A percentile compares a stretch with the other conserved stretches of the same genome.
Evolutionary conservation across 371 early-diverging fungal genomes (phyloP).

Genomic region (Syncephalastrum contaminatum): DNA sequence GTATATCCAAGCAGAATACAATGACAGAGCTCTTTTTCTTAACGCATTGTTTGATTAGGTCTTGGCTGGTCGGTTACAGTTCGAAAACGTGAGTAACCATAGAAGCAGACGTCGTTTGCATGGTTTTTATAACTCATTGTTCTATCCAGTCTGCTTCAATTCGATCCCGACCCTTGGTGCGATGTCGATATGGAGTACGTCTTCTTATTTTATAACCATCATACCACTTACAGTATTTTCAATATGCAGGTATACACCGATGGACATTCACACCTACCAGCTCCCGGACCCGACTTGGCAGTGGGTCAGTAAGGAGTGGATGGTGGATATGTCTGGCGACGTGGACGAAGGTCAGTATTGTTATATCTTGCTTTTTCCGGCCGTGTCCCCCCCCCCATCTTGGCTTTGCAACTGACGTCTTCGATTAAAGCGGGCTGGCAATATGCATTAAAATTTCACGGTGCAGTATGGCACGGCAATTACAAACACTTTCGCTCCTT

Average conservation of each 20-base stretch:
- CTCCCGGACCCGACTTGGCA: constrained; percentile 68
- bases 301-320: constrained; percentile 63
- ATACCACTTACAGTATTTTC: neutral
- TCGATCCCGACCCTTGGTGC: constrained; percentile 66
- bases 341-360: constrained; percentile 55
- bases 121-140: neutral
- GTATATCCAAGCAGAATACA: constrained; percentile 20
- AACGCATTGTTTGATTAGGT: constrained; percentile 20
- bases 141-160: constrained; percentile 45
- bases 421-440: constrained; percentile 45
- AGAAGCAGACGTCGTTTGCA: neutral
- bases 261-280: constrained; percentile 51
- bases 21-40: neutral
- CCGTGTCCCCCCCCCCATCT: neutral
- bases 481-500: constrained; percentile 61
- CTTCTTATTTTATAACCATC: neutral
- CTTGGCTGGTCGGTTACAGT: constrained; percentile 58
- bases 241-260: constrained; percentile 43
- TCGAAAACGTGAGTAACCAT: constrained; percentile 44
- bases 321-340: constrained; percentile 70
- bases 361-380: neutral
- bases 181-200: constrained; percentile 46
- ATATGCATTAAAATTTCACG: constrained; percentile 49
- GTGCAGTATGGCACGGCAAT: constrained; percentile 32
- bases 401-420: constrained; percentile 2